Conservation (phyloP, 768 basidiomycete species). For the Leccinum boreale region DNA sequence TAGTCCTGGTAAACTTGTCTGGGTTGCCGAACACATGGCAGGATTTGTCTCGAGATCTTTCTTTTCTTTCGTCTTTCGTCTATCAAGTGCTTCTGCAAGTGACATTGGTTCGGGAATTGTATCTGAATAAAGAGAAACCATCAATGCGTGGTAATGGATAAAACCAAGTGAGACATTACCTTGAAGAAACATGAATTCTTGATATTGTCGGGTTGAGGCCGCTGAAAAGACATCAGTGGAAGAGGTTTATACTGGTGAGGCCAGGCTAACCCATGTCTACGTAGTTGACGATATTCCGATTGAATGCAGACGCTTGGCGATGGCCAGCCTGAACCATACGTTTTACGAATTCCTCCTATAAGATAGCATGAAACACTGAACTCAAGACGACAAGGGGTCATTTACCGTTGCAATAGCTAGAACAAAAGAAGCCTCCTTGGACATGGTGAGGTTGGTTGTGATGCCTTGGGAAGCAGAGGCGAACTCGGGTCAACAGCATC, state of each 20-base stretch:
- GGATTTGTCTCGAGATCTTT: slow-evolving; percentile 60
- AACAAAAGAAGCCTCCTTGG: slow-evolving; percentile 72
- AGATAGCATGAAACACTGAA: slow-evolving; percentile 13
- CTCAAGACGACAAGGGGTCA: slow-evolving; percentile 5
- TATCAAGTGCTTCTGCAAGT: slow-evolving; percentile 55
- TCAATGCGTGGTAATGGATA: not conserved
- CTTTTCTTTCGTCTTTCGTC: slow-evolving; percentile 50
- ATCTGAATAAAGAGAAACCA: slow-evolving; percentile 38
- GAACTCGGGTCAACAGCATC: slow-evolving; percentile 15
- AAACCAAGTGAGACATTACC: slow-evolving; percentile 37
- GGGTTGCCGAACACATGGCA: slow-evolving; percentile 40
- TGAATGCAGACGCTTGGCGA: slow-evolving; percentile 56
- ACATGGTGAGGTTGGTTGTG: slow-evolving; percentile 60
- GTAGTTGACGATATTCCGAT: slow-evolving; percentile 60
- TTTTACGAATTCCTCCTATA: slow-evolving; percentile 84
- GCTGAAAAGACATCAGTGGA: slow-evolving; percentile 38
- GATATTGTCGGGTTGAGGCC: slow-evolving; percentile 54
- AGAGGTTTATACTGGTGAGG: not conserved
- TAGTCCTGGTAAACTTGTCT: slow-evolving; percentile 25
- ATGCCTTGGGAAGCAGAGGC: slow-evolving; percentile 40
- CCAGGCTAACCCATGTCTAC: slow-evolving; percentile 66
- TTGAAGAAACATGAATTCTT: slow-evolving; percentile 70
- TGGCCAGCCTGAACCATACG: slow-evolving; percentile 68
- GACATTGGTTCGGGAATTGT: slow-evolving; percentile 63
- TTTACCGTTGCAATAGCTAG: slow-evolving; percentile 73